These are phyloP conservation scores for Lachancea meyersii DNA, from an alignment of 805 yeast species.

Conservation along the genomic window DNA sequence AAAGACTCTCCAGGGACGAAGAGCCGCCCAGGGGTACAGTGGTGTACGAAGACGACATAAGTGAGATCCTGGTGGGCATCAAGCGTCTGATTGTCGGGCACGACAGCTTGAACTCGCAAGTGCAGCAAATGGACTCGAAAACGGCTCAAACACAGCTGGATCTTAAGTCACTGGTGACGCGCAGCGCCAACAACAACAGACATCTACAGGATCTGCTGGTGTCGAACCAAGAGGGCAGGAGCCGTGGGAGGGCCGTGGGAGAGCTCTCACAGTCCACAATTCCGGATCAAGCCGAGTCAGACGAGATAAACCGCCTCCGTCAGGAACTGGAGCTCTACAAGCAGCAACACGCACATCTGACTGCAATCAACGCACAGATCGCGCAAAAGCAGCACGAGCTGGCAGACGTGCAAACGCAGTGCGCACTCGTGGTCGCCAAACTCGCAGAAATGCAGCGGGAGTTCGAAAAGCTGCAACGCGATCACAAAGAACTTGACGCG, in stretches of 20 bases:
- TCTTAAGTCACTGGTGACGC: slow-evolving; percentile 12
- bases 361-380: not conserved
- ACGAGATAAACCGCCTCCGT: slow-evolving; percentile 1
- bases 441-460: slow-evolving; percentile 4
- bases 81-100: slow-evolving; percentile 10
- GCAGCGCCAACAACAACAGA: slow-evolving; percentile 16
- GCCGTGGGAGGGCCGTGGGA: slow-evolving; percentile 8
- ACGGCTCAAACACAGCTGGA: slow-evolving; percentile 13
- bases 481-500: slow-evolving; percentile 2
- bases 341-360: slow-evolving; percentile 2
- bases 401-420: slow-evolving; percentile 6
- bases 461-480: slow-evolving; percentile 3
- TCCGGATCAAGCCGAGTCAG: not conserved
- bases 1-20: not conserved
- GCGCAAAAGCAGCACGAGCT: slow-evolving; percentile 10
- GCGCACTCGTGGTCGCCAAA: not conserved
- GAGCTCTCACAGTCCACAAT: slow-evolving; percentile 1
- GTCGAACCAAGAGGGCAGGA: slow-evolving; percentile 11
- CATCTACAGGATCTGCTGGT: slow-evolving; percentile 14
- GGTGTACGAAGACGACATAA: slow-evolving; percentile 7
- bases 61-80: slow-evolving; percentile 11
- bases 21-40: slow-evolving; percentile 5
- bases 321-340: slow-evolving; percentile 5
- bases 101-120: slow-evolving; percentile 7
- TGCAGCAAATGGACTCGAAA: slow-evolving; percentile 11